Evolutionary conservation across 2,329 filamentous ascomycete genomes (phyloP).

Genomic region (Teratosphaeria destructans): DNA sequence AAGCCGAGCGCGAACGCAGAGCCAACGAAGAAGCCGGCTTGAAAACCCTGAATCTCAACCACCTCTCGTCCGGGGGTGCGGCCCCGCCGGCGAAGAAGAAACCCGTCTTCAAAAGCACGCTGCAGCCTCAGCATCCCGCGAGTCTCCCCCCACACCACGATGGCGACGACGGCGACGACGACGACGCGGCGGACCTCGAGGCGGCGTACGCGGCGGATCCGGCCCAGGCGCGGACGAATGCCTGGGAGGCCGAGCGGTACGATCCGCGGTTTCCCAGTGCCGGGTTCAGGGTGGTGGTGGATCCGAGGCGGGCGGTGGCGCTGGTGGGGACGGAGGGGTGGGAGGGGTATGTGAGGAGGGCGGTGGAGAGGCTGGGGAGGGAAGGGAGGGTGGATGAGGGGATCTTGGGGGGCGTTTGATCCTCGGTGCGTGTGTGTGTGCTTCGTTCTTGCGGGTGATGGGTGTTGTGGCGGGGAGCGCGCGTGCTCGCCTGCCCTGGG

Average conservation of each 20-base stretch:
- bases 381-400: neutral
- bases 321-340: neutral
- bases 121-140: constrained; percentile 15
- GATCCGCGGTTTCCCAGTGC: constrained; percentile 4
- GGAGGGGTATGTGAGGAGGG: neutral
- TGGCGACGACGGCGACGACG: neutral
- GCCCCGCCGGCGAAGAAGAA: constrained; percentile 18
- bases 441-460: too few relatives aligned
- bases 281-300: neutral
- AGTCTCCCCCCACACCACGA: constrained; percentile 1
- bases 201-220: neutral
- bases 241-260: neutral
- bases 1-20: constrained; percentile 45
- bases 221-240: neutral
- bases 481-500: too few relatives aligned
- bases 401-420: neutral
- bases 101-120: constrained; percentile 21
- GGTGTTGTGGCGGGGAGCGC: too few relatives aligned
- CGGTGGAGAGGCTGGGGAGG: neutral
- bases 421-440: too few relatives aligned
- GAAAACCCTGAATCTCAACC: constrained; percentile 44
- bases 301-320: neutral
- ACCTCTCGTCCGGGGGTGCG: neutral
- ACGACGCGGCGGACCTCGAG: neutral
- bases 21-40: constrained; percentile 54